phyloP scores from a whole-genome alignment of 2,329 filamentous ascomycete genomes.

The Aspergillus sp. region DNA sequence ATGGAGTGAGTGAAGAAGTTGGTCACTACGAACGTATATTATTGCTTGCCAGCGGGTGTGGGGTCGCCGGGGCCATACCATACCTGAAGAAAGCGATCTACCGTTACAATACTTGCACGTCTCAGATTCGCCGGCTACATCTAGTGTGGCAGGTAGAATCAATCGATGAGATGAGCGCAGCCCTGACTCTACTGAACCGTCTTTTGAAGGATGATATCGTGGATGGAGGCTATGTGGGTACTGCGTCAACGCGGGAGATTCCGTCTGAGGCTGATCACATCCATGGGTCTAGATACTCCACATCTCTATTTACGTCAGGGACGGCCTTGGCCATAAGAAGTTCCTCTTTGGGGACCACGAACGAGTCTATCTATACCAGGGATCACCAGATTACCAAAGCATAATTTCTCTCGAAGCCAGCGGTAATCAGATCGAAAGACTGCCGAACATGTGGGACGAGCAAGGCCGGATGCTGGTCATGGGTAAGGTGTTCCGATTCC shows the following conservation, averaged over 20 bases:
- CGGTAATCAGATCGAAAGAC: slow-evolving; percentile 19
- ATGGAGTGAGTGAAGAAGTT: slow-evolving; percentile 27
- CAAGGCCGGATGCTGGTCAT: slow-evolving; percentile 19
- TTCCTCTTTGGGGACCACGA: slow-evolving; percentile 19
- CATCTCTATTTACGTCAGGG: slow-evolving; percentile 25
- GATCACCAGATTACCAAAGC: slow-evolving; percentile 16
- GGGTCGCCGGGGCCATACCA: slow-evolving; percentile 30
- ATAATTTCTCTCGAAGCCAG: slow-evolving; percentile 23
- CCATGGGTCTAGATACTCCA: slow-evolving; percentile 20
- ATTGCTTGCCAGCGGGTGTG: slow-evolving; percentile 31
- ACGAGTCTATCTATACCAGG: slow-evolving; percentile 21
- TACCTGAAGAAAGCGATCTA: slow-evolving; percentile 39
- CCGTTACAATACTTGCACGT: slow-evolving; percentile 30
- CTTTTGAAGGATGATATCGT: slow-evolving; percentile 24
- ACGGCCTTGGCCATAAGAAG: slow-evolving; percentile 15
- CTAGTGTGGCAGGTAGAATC: slow-evolving; percentile 33
- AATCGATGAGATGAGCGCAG: slow-evolving; percentile 13
- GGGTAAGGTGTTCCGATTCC: slow-evolving; percentile 15
- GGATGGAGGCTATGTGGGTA: slow-evolving; percentile 26
- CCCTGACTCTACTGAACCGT: slow-evolving; percentile 19
- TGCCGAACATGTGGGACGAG: slow-evolving; percentile 19
- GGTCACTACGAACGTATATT: slow-evolving; percentile 32
- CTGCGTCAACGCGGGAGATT: neutral
- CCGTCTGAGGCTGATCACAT: slow-evolving; percentile 11
- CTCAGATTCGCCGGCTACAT: slow-evolving; percentile 28